phyloP scores from a whole-genome alignment of 768 basidiomycete species.

The Macrocybe gigantea region DNA sequence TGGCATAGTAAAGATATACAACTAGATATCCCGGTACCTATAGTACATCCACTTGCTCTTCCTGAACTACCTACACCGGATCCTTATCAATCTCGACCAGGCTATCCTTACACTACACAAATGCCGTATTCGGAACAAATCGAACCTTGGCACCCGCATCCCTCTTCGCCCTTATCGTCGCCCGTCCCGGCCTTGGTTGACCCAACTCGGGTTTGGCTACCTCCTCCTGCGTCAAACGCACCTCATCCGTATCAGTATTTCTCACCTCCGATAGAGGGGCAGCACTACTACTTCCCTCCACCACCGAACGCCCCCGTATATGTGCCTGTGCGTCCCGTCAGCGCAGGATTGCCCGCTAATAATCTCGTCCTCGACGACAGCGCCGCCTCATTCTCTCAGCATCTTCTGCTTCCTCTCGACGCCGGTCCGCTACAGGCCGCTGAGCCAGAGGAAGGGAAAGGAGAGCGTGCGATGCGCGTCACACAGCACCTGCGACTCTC shows the following conservation, averaged over 20 bases:
- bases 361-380: constrained; percentile 12
- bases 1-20: constrained; percentile 61
- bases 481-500: constrained; percentile 53
- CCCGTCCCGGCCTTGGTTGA: constrained; percentile 35
- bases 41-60: constrained; percentile 57
- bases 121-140: constrained; percentile 5
- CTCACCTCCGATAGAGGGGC: constrained; percentile 16
- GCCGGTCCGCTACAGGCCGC: not conserved
- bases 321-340: constrained; percentile 9
- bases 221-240: constrained; percentile 29
- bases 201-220: constrained; percentile 48
- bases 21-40: constrained; percentile 55
- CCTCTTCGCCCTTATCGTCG: constrained; percentile 30
- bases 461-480: constrained; percentile 51
- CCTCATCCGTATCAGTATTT: constrained; percentile 20
- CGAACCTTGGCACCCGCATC: constrained; percentile 27
- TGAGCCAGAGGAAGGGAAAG: constrained; percentile 54
- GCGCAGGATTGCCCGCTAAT: constrained; percentile 10
- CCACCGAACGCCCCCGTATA: constrained; percentile 11
- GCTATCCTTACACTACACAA: constrained; percentile 2
- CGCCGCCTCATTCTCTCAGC: constrained; percentile 11
- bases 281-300: constrained; percentile 30
- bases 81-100: constrained; percentile 14
- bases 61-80: constrained; percentile 19
- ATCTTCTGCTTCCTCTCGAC: constrained; percentile 1